Evolutionary conservation across 768 basidiomycete species (phyloP), one percentile per base, ranked within the genome.

Genomic region (Amanita pallidorosea): DNA sequence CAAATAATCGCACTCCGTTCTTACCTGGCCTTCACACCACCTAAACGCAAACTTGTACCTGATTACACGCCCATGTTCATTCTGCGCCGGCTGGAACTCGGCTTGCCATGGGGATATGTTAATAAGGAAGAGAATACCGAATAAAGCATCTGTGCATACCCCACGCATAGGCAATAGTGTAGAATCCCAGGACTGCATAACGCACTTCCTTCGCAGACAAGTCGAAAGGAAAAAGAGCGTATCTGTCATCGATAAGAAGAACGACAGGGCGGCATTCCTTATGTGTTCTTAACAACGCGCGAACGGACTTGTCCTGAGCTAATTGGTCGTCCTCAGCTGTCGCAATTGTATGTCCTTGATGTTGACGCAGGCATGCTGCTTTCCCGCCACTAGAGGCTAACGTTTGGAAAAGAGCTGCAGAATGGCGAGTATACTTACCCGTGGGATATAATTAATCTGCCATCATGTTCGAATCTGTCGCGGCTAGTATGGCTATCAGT

Each of bases 41-140:
- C 84, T 83, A 56, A 91, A 91, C 4, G 83, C 81, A 57, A 91
- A 89, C 61, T 90, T 91, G 61, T 79, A 87, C 6, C 88, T 71
- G 11, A 87, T 73, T n/a, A 86, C 77, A n/a, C 65, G 67, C 9
- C 76, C 75, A 29, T 57, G 62, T 15, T 67, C 64, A 53, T 76
- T 79, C 8, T 63, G 63, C 5, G 76, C 66, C 1, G 70, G 58
- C 57, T 87, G 78, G 52, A 74, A 76, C 66, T 88, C 86, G 40
- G 84, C 86, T 85, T 50, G 6, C 44, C 15, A 23, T 7, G 34
- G 8, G n/a, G 18, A 13, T 23, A 17, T 29, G 22, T 38, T 17
- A 41, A 44, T 33, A 45, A 33, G 18, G 7, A 36, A 45, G 15
- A 29, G 45, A 17, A 5, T 34, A 20, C n/a, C 20, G 23, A 15